Evolutionary conservation across 495 filamentous ascomycete genomes (phyloP).

Genomic region (Rusavskia elegans): DNA sequence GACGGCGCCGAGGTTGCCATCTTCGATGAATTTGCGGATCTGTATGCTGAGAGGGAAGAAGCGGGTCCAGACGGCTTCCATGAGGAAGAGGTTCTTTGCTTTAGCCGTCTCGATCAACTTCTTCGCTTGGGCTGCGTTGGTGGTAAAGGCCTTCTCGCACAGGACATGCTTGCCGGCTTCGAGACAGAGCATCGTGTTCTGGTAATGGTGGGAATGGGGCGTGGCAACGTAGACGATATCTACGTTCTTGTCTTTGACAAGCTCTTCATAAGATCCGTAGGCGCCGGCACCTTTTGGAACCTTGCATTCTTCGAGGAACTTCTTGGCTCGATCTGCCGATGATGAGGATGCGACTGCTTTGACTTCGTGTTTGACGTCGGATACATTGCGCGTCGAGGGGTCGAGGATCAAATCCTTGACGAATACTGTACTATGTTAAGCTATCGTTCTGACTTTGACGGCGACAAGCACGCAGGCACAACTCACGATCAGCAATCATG

Average conservation of each 20-base stretch:
- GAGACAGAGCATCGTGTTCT: conserved; percentile 69
- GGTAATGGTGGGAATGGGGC: conserved; percentile 90
- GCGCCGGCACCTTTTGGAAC: conserved; percentile 49
- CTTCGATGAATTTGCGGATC: conserved; percentile 51
- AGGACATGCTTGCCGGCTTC: conserved; percentile 78
- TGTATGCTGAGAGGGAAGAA: conserved; percentile 75
- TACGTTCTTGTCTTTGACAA: conserved; percentile 60
- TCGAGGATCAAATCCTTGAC: conserved; percentile 68
- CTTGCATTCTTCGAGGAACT: conserved; percentile 54
- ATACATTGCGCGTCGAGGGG: conserved; percentile 51
- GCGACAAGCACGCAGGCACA: not conserved
- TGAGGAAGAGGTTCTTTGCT: conserved; percentile 75
- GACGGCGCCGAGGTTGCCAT: conserved; percentile 60
- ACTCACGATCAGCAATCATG: conserved; percentile 47
- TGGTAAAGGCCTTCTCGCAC: conserved; percentile 87
- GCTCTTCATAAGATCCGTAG: conserved; percentile 67
- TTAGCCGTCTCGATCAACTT: conserved; percentile 58
- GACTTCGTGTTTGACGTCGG: conserved; percentile 64
- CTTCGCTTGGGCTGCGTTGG: conserved; percentile 67
- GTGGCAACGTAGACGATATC: conserved; percentile 91
- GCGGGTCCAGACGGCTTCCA: conserved; percentile 95
- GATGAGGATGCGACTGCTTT: conserved; percentile 71
- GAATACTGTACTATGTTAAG: conserved; percentile 39
- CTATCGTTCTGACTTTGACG: not conserved
- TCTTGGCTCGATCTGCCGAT: conserved; percentile 45